A percentile compares a stretch with the other conserved stretches of the same genome.
Conservation (phyloP, 768 basidiomycete species). For the Collybiopsis luxurians region DNA sequence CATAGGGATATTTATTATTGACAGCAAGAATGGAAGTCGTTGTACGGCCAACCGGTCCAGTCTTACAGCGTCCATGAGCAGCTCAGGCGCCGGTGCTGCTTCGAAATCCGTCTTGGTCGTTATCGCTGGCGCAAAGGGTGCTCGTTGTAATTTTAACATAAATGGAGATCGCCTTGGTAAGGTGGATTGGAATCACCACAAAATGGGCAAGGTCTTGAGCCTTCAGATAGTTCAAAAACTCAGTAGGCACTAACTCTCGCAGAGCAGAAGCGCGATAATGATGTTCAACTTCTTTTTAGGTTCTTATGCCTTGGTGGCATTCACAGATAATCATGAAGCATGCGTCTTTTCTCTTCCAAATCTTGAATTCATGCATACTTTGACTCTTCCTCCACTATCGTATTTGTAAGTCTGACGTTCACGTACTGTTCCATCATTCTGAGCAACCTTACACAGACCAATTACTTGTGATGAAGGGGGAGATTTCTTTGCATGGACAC, state of each 20-base stretch:
- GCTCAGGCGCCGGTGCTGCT: slow-evolving; percentile 5
- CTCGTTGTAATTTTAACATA: slow-evolving; percentile 52
- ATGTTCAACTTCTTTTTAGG: slow-evolving; percentile 24
- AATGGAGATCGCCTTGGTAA: slow-evolving; percentile 66
- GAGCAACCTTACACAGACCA: slow-evolving; percentile 17
- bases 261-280: neutral
- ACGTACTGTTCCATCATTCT: neutral
- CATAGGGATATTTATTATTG: slow-evolving; percentile 51
- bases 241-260: slow-evolving; percentile 36
- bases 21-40: slow-evolving; percentile 46
- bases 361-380: slow-evolving; percentile 53
- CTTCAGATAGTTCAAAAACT: slow-evolving; percentile 59
- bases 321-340: slow-evolving; percentile 47
- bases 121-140: slow-evolving; percentile 56
- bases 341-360: slow-evolving; percentile 63
- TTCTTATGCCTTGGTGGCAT: slow-evolving; percentile 52
- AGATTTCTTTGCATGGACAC: slow-evolving; percentile 50
- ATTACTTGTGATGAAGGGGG: slow-evolving; percentile 48
- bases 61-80: slow-evolving; percentile 33
- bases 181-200: slow-evolving; percentile 55
- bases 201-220: slow-evolving; percentile 46
- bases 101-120: slow-evolving; percentile 37
- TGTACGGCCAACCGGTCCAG: slow-evolving; percentile 42
- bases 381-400: slow-evolving; percentile 31
- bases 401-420: slow-evolving; percentile 27